Percentiles rank a stretch among this genome's conserved stretches.
Conservation (phyloP, 148 eudicot species). For the Fagopyrum tataricum region DNA sequence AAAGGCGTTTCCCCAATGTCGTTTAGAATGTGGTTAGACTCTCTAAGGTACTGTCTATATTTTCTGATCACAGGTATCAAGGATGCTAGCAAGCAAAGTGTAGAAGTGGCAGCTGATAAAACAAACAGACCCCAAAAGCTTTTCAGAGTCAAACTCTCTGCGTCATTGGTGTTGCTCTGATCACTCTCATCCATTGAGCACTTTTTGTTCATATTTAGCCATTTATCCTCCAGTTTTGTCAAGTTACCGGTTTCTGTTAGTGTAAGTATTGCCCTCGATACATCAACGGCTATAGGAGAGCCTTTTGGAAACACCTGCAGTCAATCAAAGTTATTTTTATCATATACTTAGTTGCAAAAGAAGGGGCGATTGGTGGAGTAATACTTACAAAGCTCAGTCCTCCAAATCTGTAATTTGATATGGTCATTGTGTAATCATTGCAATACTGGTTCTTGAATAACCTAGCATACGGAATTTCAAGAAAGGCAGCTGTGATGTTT, state of each 20-base stretch:
- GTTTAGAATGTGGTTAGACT: background rate
- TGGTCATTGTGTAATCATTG: constrained; percentile 17
- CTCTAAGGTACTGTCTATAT: background rate
- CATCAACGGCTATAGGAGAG: constrained; percentile 24
- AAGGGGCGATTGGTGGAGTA: background rate
- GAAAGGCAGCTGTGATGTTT: constrained; percentile 22
- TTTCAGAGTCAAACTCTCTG: constrained; percentile 8
- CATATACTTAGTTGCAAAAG: too few relatives aligned
- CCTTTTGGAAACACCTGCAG: constrained; percentile 33
- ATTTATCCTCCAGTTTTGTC: background rate
- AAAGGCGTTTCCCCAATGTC: background rate
- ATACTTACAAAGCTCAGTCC: constrained; percentile 28
- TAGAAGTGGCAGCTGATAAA: constrained; percentile 8
- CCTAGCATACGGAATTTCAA: constrained; percentile 27
- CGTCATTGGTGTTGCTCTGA: background rate
- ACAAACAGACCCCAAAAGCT: constrained; percentile 22
- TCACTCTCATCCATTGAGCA: background rate
- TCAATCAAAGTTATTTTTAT: background rate
- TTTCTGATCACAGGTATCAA: constrained; percentile 2
- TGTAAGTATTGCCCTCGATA: constrained; percentile 24
- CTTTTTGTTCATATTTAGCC: background rate
- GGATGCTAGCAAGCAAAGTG: constrained; percentile 16
- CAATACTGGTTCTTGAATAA: constrained; percentile 20
- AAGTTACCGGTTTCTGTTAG: constrained; percentile 19
- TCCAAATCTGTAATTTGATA: constrained; percentile 25